These are phyloP conservation scores for Mrakia frigida DNA, from an alignment of 768 basidiomycete species.

Conservation along the genomic window DNA sequence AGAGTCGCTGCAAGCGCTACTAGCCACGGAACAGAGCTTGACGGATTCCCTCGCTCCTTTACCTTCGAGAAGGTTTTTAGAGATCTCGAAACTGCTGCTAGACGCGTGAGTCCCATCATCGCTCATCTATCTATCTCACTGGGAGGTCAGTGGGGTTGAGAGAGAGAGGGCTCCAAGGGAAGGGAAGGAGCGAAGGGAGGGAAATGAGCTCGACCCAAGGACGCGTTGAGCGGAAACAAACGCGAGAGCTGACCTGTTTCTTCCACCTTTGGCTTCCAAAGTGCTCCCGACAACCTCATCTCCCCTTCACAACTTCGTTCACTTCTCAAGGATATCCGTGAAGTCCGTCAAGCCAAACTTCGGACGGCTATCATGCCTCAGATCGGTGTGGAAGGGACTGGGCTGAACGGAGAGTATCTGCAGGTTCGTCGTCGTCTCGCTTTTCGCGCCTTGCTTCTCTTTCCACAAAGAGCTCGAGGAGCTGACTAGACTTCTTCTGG, in stretches of 20 bases:
- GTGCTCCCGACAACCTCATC: constrained; percentile 84
- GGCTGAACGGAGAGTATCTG: constrained; percentile 73
- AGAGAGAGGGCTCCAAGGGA: background rate
- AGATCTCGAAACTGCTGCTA: constrained; percentile 84
- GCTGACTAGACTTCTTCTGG: background rate
- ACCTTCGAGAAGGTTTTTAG: constrained; percentile 82
- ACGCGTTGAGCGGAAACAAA: too few relatives aligned
- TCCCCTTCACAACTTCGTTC: constrained; percentile 77
- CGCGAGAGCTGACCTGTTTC: too few relatives aligned
- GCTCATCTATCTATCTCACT: background rate
- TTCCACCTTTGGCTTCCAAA: constrained; percentile 41
- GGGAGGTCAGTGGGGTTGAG: background rate
- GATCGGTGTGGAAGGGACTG: constrained; percentile 40
- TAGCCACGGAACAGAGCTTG: constrained; percentile 58
- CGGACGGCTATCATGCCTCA: constrained; percentile 62
- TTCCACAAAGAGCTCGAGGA: background rate
- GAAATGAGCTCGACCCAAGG: background rate
- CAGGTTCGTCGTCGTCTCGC: constrained; percentile 51
- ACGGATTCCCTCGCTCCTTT: constrained; percentile 58
- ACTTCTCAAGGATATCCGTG: constrained; percentile 87
- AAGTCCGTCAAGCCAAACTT: constrained; percentile 91
- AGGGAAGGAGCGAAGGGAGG: background rate
- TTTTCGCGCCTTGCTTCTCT: background rate
- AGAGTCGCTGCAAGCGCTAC: constrained; percentile 18
- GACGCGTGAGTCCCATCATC: constrained; percentile 62